phyloP scores from a whole-genome alignment of 2,329 filamentous ascomycete genomes.

The Dactylella cylindrospora region DNA sequence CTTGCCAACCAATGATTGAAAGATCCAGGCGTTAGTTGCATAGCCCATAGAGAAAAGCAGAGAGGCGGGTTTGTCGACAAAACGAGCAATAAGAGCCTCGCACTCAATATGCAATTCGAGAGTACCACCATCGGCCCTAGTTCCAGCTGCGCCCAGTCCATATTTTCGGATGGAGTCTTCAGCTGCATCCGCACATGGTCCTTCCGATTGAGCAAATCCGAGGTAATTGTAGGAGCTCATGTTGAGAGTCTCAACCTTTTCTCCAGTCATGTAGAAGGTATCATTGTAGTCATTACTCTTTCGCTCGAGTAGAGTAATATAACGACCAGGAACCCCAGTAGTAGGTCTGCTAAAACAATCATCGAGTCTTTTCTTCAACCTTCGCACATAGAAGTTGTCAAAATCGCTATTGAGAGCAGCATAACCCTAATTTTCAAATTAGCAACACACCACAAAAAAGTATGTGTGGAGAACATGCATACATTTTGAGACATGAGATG shows the following conservation, averaged over 20 bases:
- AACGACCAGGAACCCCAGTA: slow-evolving; percentile 90
- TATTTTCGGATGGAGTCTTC: slow-evolving; percentile 84
- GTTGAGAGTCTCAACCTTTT: slow-evolving; percentile 90
- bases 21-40: slow-evolving; percentile 89
- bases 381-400: slow-evolving; percentile 94
- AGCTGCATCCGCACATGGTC: slow-evolving; percentile 89
- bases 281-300: slow-evolving; percentile 88
- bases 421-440: slow-evolving; percentile 62
- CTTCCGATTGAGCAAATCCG: slow-evolving; percentile 95
- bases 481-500: slow-evolving; percentile 74
- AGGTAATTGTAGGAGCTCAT: slow-evolving; percentile 99
- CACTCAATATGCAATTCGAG: slow-evolving; percentile 85
- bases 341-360: slow-evolving; percentile 93
- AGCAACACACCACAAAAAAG: slow-evolving; percentile 22
- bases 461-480: slow-evolving; percentile 8
- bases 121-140: slow-evolving; percentile 80
- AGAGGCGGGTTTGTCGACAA: slow-evolving; percentile 89
- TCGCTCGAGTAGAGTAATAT: slow-evolving; percentile 88
- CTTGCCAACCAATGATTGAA: slow-evolving; percentile 88
- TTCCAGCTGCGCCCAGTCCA: slow-evolving; percentile 78
- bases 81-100: slow-evolving; percentile 82
- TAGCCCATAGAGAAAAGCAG: slow-evolving; percentile 99
- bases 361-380: slow-evolving; percentile 90
- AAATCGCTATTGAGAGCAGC: slow-evolving; percentile 97
- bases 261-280: slow-evolving; percentile 84